Conservation (phyloP, 768 basidiomycete genomes). For the Lactarius trivialis region DNA sequence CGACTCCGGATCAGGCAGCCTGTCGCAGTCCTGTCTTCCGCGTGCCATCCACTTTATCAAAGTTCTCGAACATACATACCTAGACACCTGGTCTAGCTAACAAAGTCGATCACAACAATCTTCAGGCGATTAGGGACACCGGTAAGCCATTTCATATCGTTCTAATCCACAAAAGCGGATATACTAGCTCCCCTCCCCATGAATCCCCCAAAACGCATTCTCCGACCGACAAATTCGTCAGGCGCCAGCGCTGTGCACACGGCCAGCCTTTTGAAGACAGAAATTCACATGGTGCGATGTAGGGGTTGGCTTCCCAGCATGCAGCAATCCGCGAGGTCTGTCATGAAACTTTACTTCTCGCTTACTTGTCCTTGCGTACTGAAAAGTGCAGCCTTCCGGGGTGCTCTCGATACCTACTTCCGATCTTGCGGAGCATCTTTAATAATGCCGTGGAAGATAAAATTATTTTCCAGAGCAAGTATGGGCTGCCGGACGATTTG, state of each 20-base stretch:
- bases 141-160: background rate
- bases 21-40: too few species aligned
- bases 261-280: background rate
- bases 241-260: background rate
- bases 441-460: background rate
- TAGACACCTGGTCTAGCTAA: slow-evolving; percentile 5
- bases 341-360: background rate
- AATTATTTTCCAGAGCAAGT: background rate
- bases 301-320: slow-evolving; percentile 8
- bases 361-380: background rate
- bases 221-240: background rate
- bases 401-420: background rate
- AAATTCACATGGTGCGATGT: slow-evolving; percentile 1
- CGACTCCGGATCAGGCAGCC: background rate
- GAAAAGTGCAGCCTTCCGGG: background rate
- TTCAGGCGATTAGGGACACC: background rate
- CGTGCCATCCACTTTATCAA: slow-evolving; percentile 2
- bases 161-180: background rate
- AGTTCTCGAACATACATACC: background rate
- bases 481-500: background rate
- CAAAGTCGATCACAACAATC: background rate
- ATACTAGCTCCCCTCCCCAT: background rate
- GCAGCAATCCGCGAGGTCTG: background rate
- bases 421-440: background rate
- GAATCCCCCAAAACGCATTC: background rate